phyloP scores from a whole-genome alignment of 1,139 yeast genomes.

The Scheffersomyces illinoinensis region DNA sequence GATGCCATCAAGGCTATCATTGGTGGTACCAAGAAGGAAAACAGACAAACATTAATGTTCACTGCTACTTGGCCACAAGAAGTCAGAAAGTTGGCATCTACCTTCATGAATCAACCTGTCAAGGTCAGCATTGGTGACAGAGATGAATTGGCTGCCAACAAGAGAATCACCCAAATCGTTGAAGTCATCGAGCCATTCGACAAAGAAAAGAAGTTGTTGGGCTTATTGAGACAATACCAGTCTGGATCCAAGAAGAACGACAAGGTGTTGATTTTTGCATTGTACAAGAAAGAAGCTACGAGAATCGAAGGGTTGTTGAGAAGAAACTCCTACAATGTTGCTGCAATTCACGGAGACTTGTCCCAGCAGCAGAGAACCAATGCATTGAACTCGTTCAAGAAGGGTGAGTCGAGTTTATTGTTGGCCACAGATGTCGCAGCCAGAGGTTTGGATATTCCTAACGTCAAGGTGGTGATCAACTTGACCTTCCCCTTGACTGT shows the following conservation, averaged over 20 bases:
- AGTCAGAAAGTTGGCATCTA: slow-evolving; percentile 86
- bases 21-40: slow-evolving; percentile 43
- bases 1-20: slow-evolving; percentile 89
- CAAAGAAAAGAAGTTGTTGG: slow-evolving; percentile 76
- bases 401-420: slow-evolving; percentile 72
- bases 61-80: slow-evolving; percentile 92
- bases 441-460: slow-evolving; percentile 96
- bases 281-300: slow-evolving; percentile 94
- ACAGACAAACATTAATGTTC: slow-evolving; percentile 84
- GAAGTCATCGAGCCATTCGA: slow-evolving; percentile 86
- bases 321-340: slow-evolving; percentile 74
- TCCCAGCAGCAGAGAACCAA: slow-evolving; percentile 89
- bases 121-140: slow-evolving; percentile 92
- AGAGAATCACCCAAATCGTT: slow-evolving; percentile 87
- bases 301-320: slow-evolving; percentile 79
- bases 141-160: slow-evolving; percentile 92
- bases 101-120: slow-evolving; percentile 81
- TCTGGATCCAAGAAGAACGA: slow-evolving; percentile 65
- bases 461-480: slow-evolving; percentile 93
- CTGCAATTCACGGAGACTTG: slow-evolving; percentile 96
- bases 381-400: slow-evolving; percentile 83
- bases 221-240: slow-evolving; percentile 73
- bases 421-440: slow-evolving; percentile 99
- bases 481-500: slow-evolving; percentile 96
- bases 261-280: slow-evolving; percentile 86